Conservation (phyloP, 768 basidiomycete genomes). For the Russula emetica region DNA sequence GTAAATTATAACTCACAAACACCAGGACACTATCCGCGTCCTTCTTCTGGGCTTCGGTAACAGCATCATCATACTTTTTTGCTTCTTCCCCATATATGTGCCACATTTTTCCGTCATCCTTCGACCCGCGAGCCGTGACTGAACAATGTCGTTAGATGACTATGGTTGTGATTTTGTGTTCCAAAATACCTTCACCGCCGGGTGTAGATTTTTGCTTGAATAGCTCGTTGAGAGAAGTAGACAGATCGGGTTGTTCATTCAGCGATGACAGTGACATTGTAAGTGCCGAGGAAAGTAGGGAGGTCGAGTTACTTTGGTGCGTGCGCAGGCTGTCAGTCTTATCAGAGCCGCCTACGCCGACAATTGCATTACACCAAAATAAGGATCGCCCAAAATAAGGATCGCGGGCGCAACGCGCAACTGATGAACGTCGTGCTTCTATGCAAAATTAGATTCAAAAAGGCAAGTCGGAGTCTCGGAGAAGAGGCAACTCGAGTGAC, state of each 20-base stretch:
- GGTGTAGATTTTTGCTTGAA: not conserved
- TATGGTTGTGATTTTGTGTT: too few relatives aligned
- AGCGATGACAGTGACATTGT: not conserved
- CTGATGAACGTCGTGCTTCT: too few relatives aligned
- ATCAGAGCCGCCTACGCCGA: not conserved
- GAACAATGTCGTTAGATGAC: not conserved
- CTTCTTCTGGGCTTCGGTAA: constrained; percentile 9
- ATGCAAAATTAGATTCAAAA: too few relatives aligned
- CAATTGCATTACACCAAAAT: too few relatives aligned
- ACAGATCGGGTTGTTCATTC: not conserved
- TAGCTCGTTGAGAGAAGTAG: not conserved
- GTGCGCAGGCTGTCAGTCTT: not conserved
- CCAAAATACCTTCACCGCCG: not conserved
- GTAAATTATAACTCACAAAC: constrained; percentile 15
- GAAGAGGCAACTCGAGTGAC: too few relatives aligned
- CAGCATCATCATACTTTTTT: not conserved
- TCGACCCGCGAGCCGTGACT: not conserved
- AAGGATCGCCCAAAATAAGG: too few relatives aligned
- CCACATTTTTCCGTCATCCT: constrained; percentile 15
- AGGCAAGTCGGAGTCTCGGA: too few relatives aligned
- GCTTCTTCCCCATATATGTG: constrained; percentile 8
- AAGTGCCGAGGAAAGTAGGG: not conserved
- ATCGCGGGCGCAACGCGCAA: too few relatives aligned
- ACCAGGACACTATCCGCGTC: constrained; percentile 20
- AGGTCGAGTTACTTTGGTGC: not conserved